Conservation (phyloP, 495 filamentous ascomycete species). For the Amphirosellinia nigrospora region DNA sequence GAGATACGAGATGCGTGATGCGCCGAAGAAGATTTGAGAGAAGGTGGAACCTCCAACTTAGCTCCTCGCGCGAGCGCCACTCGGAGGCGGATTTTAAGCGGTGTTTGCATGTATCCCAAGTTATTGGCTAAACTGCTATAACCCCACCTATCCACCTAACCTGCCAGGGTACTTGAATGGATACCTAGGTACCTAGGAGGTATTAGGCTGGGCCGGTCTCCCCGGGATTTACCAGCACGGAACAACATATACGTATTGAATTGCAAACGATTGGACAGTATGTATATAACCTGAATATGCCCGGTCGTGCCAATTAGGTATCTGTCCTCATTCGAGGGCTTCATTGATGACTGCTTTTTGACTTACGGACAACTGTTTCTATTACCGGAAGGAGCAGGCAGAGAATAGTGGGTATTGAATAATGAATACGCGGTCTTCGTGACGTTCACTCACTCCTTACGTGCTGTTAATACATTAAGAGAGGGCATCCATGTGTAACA, state of each 20-base stretch:
- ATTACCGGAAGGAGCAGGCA: conserved; percentile 7
- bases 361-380: not conserved
- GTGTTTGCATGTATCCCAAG: conserved; percentile 17
- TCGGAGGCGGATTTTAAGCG: not conserved
- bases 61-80: not conserved
- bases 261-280: not conserved
- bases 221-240: not conserved
- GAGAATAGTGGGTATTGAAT: conserved; percentile 27
- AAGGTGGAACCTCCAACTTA: conserved; percentile 3
- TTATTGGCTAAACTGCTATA: conserved; percentile 5
- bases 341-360: not conserved
- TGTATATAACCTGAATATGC: not conserved
- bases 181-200: too few relatives aligned
- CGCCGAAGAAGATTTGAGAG: conserved; percentile 27
- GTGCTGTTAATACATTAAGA: conserved; percentile 31
- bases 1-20: conserved; percentile 21
- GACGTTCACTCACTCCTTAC: conserved; percentile 27
- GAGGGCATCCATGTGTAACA: conserved; percentile 32
- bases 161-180: not conserved
- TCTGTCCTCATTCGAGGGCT: not conserved
- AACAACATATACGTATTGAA: not conserved
- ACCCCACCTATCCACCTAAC: too few relatives aligned
- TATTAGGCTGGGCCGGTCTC: not conserved
- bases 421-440: conserved; percentile 21
- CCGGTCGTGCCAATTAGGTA: not conserved